phyloP scores from a whole-genome alignment of 192 early-diverging fungal genomes.

The Entomortierella chlamydospora region DNA sequence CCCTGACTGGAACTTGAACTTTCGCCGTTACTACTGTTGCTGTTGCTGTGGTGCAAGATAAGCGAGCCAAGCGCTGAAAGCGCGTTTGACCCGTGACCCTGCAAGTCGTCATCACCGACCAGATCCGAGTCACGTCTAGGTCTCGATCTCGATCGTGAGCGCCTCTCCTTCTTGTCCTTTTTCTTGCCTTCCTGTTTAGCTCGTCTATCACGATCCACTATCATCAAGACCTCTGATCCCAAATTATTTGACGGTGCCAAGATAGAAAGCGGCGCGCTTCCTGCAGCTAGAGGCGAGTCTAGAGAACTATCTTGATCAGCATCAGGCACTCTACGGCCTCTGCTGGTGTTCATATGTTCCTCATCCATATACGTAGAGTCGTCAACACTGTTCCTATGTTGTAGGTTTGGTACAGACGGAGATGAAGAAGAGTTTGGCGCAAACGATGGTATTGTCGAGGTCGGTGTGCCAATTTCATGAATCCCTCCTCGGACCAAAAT shows the following conservation, averaged over 20 bases:
- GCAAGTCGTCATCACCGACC: not conserved
- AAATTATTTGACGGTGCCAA: constrained; percentile 24
- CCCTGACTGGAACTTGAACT: not conserved
- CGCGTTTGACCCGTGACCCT: constrained; percentile 1
- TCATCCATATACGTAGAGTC: not conserved
- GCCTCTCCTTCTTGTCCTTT: not conserved
- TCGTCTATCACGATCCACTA: constrained; percentile 36
- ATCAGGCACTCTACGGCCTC: no score
- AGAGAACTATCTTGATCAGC: no score
- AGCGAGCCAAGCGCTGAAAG: constrained; percentile 19
- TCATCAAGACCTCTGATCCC: constrained; percentile 41
- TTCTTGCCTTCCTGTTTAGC: not conserved
- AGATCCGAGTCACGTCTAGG: constrained; percentile 20
- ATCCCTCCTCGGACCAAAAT: constrained; percentile 38
- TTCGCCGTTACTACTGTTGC: not conserved
- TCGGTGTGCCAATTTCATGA: constrained; percentile 10
- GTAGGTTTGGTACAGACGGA: not conserved
- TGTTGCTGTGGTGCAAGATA: constrained; percentile 3
- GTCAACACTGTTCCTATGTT: not conserved
- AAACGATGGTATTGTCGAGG: not conserved
- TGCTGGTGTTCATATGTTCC: not conserved
- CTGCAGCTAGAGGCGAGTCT: constrained; percentile 10
- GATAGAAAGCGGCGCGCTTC: constrained; percentile 29
- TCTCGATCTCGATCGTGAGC: constrained; percentile 22
- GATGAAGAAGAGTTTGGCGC: constrained; percentile 6